Evolutionary conservation across 1,284 basidiomycete genomes (phyloP).

Genomic region (Pholiota adiposa): DNA sequence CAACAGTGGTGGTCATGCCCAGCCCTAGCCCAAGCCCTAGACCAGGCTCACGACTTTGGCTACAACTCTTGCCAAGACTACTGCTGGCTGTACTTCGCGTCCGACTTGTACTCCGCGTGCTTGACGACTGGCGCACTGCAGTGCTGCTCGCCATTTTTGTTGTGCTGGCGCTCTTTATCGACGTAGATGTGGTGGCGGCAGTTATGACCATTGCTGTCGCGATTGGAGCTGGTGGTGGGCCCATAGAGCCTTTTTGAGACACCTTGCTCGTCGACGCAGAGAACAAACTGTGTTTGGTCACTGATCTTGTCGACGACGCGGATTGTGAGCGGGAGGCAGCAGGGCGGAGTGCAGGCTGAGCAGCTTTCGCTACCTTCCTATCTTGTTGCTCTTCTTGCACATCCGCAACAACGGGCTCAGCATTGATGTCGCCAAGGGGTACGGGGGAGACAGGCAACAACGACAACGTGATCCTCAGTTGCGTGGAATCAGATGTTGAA

Average conservation of each 20-base stretch:
- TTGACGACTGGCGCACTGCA: slow-evolving; percentile 1
- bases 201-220: neutral
- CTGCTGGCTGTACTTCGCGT: slow-evolving; percentile 12
- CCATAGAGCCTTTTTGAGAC: neutral
- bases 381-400: neutral
- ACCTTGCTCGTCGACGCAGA: neutral
- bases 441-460: slow-evolving; percentile 7
- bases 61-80: slow-evolving; percentile 26
- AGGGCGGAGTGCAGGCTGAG: neutral
- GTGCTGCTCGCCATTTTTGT: neutral
- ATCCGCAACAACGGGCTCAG: neutral
- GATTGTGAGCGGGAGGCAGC: neutral
- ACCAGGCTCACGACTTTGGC: slow-evolving; percentile 26
- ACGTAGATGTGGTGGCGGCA: neutral
- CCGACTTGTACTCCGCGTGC: slow-evolving; percentile 11
- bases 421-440: neutral
- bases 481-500: slow-evolving; percentile 3
- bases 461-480: slow-evolving; percentile 12
- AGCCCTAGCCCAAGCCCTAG: slow-evolving; percentile 17
- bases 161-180: neutral
- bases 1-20: slow-evolving; percentile 21
- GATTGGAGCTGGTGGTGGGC: neutral
- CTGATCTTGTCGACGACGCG: neutral
- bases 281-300: neutral
- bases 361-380: neutral